A percentile compares a stretch with the other conserved stretches of the same genome.
Evolutionary conservation across 306 rosid species (phyloP).

Genomic region (Vigna trinervia): DNA sequence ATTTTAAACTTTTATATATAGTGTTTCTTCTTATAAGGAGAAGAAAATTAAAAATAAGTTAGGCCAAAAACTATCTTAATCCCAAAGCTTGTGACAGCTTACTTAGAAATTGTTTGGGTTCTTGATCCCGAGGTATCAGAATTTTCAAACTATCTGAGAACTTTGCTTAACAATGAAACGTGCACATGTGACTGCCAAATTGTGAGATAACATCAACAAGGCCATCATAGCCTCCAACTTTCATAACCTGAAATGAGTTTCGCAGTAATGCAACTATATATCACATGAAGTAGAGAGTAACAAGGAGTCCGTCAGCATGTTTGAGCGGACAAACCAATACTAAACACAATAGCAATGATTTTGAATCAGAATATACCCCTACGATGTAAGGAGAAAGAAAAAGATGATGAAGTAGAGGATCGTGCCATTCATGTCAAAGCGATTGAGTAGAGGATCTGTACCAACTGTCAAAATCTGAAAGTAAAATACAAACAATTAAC

Average conservation of each 20-base stretch:
- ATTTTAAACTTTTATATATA: too few relatives aligned
- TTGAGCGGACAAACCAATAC: conserved; percentile 31
- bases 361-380: conserved; percentile 63
- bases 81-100: conserved; percentile 8
- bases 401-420: conserved; percentile 81
- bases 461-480: conserved; percentile 85
- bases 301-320: conserved; percentile 21
- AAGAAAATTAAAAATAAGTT: too few relatives aligned
- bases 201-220: conserved; percentile 89
- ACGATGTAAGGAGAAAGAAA: conserved; percentile 77
- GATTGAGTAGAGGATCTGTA: conserved; percentile 78
- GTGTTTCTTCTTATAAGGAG: not conserved
- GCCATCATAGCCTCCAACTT: conserved; percentile 90
- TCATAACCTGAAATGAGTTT: conserved; percentile 66
- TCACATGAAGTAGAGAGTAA: conserved; percentile 34
- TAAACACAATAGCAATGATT: conserved; percentile 1
- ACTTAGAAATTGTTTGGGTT: not conserved
- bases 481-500: conserved; percentile 18
- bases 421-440: conserved; percentile 77
- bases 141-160: not conserved
- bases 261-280: conserved; percentile 30
- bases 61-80: too few relatives aligned
- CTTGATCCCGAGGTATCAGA: not conserved
- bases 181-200: conserved; percentile 94
- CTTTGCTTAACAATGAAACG: conserved; percentile 61